Percentiles rank a stretch among this genome's conserved stretches.
Conservation (phyloP, 176 grass and related monocot genomes). For the Tillandsia fasciculata region DNA sequence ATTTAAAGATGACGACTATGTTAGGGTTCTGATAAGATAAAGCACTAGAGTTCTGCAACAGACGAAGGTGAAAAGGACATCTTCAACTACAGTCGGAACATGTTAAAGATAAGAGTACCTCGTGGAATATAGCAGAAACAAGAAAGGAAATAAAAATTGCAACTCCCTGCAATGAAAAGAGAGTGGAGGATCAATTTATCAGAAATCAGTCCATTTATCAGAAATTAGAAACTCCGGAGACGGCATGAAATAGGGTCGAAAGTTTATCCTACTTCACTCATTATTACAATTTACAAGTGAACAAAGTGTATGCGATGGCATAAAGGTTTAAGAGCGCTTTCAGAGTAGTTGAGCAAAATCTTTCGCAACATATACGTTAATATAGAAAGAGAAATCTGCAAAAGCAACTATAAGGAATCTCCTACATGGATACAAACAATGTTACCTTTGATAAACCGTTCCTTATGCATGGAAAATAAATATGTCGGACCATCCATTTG, state of each 20-base stretch:
- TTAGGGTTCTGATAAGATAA: not conserved
- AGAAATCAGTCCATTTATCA: conserved; percentile 1
- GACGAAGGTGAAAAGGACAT: conserved; percentile 4
- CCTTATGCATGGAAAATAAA: conserved; percentile 93
- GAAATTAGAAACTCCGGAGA: not conserved
- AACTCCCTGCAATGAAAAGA: conserved; percentile 56
- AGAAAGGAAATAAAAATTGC: conserved; percentile 85
- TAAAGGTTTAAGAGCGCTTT: not conserved
- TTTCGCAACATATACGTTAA: not conserved
- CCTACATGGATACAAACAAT: conserved; percentile 15
- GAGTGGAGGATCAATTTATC: conserved; percentile 10
- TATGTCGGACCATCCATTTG: conserved; percentile 87
- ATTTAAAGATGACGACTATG: not conserved
- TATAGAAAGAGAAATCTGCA: not conserved
- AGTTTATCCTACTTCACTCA: too few relatives aligned
- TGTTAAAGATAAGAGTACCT: conserved; percentile 39
- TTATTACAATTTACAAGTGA: too few relatives aligned
- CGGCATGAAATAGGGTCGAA: too few relatives aligned
- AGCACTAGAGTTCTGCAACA: not conserved
- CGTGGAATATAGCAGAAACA: conserved; percentile 87
- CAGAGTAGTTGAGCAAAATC: not conserved
- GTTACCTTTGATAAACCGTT: conserved; percentile 75
- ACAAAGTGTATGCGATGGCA: too few relatives aligned
- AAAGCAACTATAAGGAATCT: not conserved
- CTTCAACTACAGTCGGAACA: not conserved